Base-by-base conservation (phyloP, 73 alveolate genomes). In the Urostyla sp. region DNA sequence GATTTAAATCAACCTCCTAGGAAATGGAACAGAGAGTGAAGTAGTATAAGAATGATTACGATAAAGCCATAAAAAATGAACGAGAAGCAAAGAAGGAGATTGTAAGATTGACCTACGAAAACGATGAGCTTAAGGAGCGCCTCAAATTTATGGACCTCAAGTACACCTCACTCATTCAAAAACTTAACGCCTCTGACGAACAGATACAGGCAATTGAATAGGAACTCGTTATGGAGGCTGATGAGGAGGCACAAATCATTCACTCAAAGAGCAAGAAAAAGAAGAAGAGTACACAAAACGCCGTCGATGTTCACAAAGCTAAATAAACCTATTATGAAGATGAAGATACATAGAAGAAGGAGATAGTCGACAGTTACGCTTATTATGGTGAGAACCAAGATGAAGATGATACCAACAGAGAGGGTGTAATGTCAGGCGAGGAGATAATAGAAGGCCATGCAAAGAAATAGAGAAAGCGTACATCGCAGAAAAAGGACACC, bases 1-100 rank as follows among this genome's bases (percentile, higher is more conserved):
- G 84, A 20, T 80, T 20, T 75, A 80, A 40, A 45, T 66, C 72
- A 23, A 46, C 6, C 26, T 10, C 84, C 7, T 52, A 24, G 54
- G 90, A 80, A 69, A n/a, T 57, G 15, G 80, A 80, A 28, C 38
- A 30, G 13, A 46, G 84, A 30, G 51, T 80, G 11, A 10, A 38
- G n/a, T 57, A 36, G 45, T 57, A 67, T 37, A 24, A 66, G 21
- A 4, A 15, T 26, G 90, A 80, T 23, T 18, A 27, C 16, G 37
- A 31, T 23, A 31, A 48, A 7, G 83, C 90, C n/a, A 1, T 44
- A 40, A 11, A 67, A 50, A 73, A 77, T 0, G 90, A 80, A 49
- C 16, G 90, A 24, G 77, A 49, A 31, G 84, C 84, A 26, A 80
- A 36, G 52, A 66, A 54, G 37, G 80, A 80, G 52, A 53, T 80